These are phyloP conservation scores for Mycothermus thermophilus DNA, from an alignment of 495 filamentous ascomycete genomes.

Conservation along the genomic window DNA sequence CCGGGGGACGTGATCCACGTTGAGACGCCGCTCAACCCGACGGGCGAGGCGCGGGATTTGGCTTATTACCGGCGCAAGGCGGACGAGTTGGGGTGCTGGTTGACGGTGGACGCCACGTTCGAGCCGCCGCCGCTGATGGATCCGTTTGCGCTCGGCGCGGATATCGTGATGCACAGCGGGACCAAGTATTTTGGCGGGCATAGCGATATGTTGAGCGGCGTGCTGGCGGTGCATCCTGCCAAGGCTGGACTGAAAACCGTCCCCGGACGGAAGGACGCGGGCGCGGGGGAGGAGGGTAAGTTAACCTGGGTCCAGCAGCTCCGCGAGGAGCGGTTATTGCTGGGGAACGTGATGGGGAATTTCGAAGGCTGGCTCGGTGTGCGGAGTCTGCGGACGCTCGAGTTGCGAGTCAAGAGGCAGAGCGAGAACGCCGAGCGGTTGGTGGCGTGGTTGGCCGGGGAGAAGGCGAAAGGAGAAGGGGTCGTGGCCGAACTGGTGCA, in stretches of 20 bases:
- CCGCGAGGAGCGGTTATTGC: constrained; percentile 46
- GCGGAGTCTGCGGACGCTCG: constrained; percentile 71
- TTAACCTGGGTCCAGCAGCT: constrained; percentile 40
- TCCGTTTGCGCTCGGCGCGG: constrained; percentile 66
- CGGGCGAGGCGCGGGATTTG: constrained; percentile 65
- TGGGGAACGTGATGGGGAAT: constrained; percentile 82
- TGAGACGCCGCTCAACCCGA: constrained; percentile 85
- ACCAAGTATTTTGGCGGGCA: constrained; percentile 96
- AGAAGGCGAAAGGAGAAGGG: constrained; percentile 19
- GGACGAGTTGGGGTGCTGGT: constrained; percentile 51
- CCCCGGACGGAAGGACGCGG: no score
- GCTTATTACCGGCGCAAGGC: constrained; percentile 54
- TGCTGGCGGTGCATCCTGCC: constrained; percentile 47
- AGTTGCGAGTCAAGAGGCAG: constrained; percentile 66
- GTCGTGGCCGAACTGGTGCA: constrained; percentile 40
- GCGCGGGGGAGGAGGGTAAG: constrained; percentile 22
- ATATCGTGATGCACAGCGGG: constrained; percentile 78
- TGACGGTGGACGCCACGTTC: constrained; percentile 87
- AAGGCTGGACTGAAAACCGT: no score
- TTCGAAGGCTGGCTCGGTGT: constrained; percentile 88
- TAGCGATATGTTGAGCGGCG: constrained; percentile 77
- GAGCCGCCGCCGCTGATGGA: constrained; percentile 82
- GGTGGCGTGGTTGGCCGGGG: constrained; percentile 53
- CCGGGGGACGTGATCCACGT: constrained; percentile 78
- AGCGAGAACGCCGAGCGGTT: constrained; percentile 50